Evolutionary conservation across 2,329 filamentous ascomycete species (phyloP), one percentile per base, ranked within the genome.

Genomic region (Pestalotiopsis sp.): DNA sequence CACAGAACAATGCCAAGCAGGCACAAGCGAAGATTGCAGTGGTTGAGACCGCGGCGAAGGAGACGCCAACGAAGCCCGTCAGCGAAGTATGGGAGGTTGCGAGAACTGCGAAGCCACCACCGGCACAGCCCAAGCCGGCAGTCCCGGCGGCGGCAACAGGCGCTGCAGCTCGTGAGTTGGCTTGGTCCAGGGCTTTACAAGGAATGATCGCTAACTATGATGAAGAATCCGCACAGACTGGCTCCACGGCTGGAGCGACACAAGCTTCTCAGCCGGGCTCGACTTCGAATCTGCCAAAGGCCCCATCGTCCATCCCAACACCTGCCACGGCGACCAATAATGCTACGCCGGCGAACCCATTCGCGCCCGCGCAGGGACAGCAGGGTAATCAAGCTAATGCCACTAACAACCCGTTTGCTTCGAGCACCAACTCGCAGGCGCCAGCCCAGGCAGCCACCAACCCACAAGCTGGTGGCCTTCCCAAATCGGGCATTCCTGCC

Each of bases 51-150:
- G 95, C 95, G 13, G 94, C 92, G 0, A 87, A 86, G n/a, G 92
- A 97, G 62, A 98, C 95, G 0, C 95, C 95, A 0, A 86, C 95
- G 74, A 91, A 90, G 77, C 89, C 94, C 0, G 94, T 98, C 4
- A 88, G 84, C 11, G 94, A 98, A 79, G 95, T 98, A 0, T 98
- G 94, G 93, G 90, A 92, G 71, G 83, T 93, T 67, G 94, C 92
- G 0, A 95, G 95, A 80, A 84, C 82, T 66, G 87, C 89, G 12
- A 92, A 89, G 77, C 84, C 87, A 9, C 73, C 76, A 13, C 76
- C 78, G 23, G 72, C 71, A 4, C 68, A 73, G 2, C 69, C 76
- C 20, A 76, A 77, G 17, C 71, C 71, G 65, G 63, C 74, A 66
- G 61, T 70, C 25, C 70, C 74, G 61, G 64, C 69, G n/a, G 41